Base-by-base conservation (phyloP, 352 stramenopile genomes). In the Pythium brassicae region DNA sequence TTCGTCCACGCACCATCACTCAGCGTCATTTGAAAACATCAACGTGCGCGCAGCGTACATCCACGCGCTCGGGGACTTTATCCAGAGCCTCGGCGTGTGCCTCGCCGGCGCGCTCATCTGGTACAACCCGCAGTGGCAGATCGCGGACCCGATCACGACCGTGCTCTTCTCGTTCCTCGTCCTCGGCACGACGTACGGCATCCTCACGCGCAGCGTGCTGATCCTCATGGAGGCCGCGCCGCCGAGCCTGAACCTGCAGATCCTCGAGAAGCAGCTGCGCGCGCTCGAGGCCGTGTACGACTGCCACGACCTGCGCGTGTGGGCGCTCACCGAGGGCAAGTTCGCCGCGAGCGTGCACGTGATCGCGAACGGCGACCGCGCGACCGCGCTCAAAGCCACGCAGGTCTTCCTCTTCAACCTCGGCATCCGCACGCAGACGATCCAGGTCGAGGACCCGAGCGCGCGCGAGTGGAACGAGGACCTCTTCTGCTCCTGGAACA, bases 261-360 rank as follows among this genome's bases (percentile, higher is more conserved):
- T 71, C 10, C 65, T 89, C 14, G 81, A 91, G 69, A 81, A 76
- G 47, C 70, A 72, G 19, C 63, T 91, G 25, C 81, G 81, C 26
- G 65, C 75, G 17, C 65, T 91, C 25, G 66, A 76, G 25, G 57
- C 80, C 11, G 95, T 99, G 5, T 89, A 86, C 37, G 86, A 98
- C 67, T 91, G 98, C 25, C 97, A 99, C 72, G 94, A 99, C 66
- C 69, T 99, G n/a, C 96, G 98, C 68, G 87, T 99, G 46, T 99
- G 97, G 97, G 92, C 79, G 42, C 84, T 99, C 50, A 97, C 91
- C 1, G 81, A 98, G 39, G 89, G 93, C 4, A 58, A 88, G 35
- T 83, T 80, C 20, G 82, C 87, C 6, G 74, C 98, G 20, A 97
- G 89, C 53, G 92, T 98, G n/a, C 97, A 99, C 48, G 74, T 92